These are phyloP conservation scores for Cryphonectria radicalis DNA, from an alignment of 2,329 filamentous ascomycete species.

Conservation along the genomic window DNA sequence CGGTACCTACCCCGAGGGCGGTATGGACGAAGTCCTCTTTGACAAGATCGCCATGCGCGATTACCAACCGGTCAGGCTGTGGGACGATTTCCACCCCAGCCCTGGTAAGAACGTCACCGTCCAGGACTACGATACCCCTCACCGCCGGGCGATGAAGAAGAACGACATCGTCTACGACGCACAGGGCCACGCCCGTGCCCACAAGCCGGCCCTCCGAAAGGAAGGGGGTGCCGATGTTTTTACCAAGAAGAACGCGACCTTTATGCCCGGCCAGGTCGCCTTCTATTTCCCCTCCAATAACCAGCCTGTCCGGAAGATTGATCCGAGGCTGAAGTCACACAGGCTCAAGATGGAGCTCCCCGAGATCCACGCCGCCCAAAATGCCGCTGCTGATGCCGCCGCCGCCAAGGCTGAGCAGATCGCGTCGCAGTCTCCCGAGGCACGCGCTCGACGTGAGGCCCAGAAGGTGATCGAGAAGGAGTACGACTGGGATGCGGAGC, in stretches of 20 bases:
- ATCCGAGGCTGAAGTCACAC: not conserved
- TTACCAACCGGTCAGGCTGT: constrained; percentile 23
- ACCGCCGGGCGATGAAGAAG: constrained; percentile 22
- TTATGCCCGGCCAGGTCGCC: constrained; percentile 6
- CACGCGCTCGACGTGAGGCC: not conserved
- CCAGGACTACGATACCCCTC: constrained; percentile 20
- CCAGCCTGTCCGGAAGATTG: constrained; percentile 18
- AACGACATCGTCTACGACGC: constrained; percentile 21
- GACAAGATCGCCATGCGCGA: constrained; percentile 34
- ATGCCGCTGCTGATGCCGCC: not conserved
- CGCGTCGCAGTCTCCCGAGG: not conserved
- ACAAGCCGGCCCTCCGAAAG: constrained; percentile 18
- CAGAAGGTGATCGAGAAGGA: not conserved
- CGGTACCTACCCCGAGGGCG: constrained; percentile 34
- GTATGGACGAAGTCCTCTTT: constrained; percentile 28
- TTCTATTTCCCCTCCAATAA: constrained; percentile 26
- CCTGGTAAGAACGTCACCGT: constrained; percentile 24
- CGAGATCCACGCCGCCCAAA: constrained; percentile 1
- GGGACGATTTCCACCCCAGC: constrained; percentile 28
- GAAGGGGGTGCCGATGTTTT: not conserved
- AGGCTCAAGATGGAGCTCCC: constrained; percentile 1
- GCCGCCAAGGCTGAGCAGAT: not conserved
- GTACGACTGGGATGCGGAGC: not conserved
- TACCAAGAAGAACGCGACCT: constrained; percentile 8
- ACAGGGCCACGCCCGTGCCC: constrained; percentile 12